Evolutionary conservation across 768 basidiomycete species (phyloP).

Genomic region (Sistotremastrum suecicum): DNA sequence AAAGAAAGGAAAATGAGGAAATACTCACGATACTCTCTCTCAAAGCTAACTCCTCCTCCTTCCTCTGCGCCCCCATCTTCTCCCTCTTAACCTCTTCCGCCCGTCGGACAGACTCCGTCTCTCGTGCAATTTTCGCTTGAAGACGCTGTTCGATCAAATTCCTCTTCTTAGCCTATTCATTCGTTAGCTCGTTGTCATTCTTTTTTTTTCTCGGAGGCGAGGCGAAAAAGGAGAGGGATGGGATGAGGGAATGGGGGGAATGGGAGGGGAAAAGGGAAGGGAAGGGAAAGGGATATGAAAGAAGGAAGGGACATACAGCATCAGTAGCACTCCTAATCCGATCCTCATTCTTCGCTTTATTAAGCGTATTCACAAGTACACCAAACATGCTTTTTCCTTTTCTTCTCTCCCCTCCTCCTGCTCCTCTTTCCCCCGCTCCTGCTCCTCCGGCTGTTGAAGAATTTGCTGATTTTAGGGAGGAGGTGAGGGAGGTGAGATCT

Average conservation of each 20-base stretch:
- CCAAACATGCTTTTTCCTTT: constrained; percentile 85
- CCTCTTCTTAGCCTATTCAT: constrained; percentile 61
- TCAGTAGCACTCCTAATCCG: constrained; percentile 76
- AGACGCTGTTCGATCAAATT: constrained; percentile 74
- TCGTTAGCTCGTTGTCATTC: not conserved
- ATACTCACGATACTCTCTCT: constrained; percentile 73
- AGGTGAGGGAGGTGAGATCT: too few species aligned
- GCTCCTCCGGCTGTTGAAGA: too few species aligned
- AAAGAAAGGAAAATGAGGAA: too few species aligned
- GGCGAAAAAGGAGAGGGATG: not conserved
- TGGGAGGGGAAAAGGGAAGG: not conserved
- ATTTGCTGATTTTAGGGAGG: too few species aligned
- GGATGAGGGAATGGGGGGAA: too few species aligned
- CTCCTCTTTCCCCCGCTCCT: not conserved
- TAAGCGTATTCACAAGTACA: constrained; percentile 66
- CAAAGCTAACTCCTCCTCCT: constrained; percentile 70
- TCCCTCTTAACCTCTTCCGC: constrained; percentile 81
- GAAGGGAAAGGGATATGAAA: not conserved
- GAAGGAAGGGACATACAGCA: constrained; percentile 35
- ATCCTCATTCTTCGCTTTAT: constrained; percentile 80
- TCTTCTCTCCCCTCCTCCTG: constrained; percentile 43
- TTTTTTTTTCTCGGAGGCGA: not conserved
- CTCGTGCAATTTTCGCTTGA: constrained; percentile 72
- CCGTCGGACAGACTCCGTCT: constrained; percentile 74
- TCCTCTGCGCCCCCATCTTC: constrained; percentile 58